Percentiles rank a stretch among this genome's conserved stretches.
phyloP scores from a whole-genome alignment of 805 yeast genomes.

The Suhomyces sp. region DNA sequence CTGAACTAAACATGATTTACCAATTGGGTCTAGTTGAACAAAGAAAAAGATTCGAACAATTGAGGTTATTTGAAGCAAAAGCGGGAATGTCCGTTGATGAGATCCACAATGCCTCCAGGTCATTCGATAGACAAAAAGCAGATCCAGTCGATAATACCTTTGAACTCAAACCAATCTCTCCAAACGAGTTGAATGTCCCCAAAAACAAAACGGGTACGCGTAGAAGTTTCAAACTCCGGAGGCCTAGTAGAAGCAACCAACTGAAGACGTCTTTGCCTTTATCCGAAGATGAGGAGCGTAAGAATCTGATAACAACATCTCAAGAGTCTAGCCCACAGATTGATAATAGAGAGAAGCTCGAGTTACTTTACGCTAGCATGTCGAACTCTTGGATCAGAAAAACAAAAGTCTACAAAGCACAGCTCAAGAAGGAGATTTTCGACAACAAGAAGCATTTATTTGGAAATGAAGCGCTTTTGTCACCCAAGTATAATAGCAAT shows the following conservation, averaged over 20 bases:
- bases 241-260: neutral
- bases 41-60: conserved; percentile 33
- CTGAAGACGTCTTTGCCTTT: neutral
- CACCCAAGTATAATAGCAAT: conserved; percentile 18
- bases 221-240: neutral
- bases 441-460: conserved; percentile 30
- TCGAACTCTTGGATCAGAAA: conserved; percentile 71
- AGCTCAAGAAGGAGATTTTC: conserved; percentile 39
- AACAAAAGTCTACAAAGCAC: conserved; percentile 45
- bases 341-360: conserved; percentile 8
- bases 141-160: neutral
- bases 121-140: neutral
- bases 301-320: neutral
- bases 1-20: conserved; percentile 38
- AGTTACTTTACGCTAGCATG: conserved; percentile 44
- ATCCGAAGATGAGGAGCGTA: neutral
- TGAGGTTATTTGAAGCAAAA: conserved; percentile 20
- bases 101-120: neutral
- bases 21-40: conserved; percentile 43
- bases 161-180: neutral
- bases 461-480: conserved; percentile 30
- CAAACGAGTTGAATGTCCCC: neutral
- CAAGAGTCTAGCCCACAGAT: neutral
- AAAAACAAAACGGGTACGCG: neutral
- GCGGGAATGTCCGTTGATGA: neutral